A percentile compares a stretch with the other conserved stretches of the same genome.
These are phyloP conservation scores for Arabidopsis arenosa DNA, from an alignment of 345 rosid species.

Conservation along the genomic window DNA sequence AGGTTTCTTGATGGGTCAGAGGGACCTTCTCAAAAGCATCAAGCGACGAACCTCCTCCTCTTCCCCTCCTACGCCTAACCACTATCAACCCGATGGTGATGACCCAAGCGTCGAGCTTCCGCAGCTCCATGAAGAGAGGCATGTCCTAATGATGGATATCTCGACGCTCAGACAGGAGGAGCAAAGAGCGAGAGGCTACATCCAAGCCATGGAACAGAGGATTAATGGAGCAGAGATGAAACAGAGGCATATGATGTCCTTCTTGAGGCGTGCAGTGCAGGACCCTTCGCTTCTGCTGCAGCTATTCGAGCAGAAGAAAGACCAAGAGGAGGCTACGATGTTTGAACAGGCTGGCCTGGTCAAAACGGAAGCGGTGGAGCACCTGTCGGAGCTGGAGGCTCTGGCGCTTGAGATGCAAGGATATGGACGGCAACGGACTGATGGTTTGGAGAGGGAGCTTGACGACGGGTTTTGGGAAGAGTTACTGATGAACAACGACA, in stretches of 20 bases:
- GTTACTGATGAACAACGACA: conserved; percentile 50
- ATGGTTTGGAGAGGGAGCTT: conserved; percentile 48
- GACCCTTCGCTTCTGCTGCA: conserved; percentile 71
- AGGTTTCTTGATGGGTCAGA: conserved; percentile 76
- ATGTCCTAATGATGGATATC: conserved; percentile 59
- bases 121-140: conserved; percentile 63
- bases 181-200: conserved; percentile 59
- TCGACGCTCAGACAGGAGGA: conserved; percentile 77
- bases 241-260: conserved; percentile 90
- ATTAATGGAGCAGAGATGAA: conserved; percentile 70
- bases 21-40: conserved; percentile 71
- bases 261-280: conserved; percentile 71
- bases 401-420: conserved; percentile 93
- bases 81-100: conserved; percentile 45
- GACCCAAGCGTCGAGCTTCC: conserved; percentile 51
- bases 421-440: conserved; percentile 46
- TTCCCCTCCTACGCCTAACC: conserved; percentile 45
- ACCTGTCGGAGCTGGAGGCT: conserved; percentile 77
- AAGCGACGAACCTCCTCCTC: conserved; percentile 60
- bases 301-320: conserved; percentile 56
- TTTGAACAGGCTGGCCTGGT: conserved; percentile 41
- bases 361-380: conserved; percentile 62
- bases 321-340: conserved; percentile 55
- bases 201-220: conserved; percentile 74
- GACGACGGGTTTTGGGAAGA: conserved; percentile 80